Conservation (phyloP, 139 green algal genomes). For the Coelastrella sp. region DNA sequence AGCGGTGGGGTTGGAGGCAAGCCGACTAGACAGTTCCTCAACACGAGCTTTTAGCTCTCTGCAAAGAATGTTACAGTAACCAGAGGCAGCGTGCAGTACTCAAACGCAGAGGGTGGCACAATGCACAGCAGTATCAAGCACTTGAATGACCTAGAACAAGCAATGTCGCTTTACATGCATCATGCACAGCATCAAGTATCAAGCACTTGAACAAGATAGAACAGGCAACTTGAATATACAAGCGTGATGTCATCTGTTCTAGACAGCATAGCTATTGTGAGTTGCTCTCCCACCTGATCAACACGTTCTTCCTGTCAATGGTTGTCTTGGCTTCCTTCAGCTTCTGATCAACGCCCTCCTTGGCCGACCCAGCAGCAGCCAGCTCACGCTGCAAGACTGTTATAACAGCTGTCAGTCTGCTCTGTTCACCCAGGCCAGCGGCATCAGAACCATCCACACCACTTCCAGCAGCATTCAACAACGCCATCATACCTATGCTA, state of each 20-base stretch:
- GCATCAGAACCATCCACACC: not conserved
- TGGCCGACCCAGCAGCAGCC: conserved; percentile 46
- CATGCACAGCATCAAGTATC: too few relatives aligned
- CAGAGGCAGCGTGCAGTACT: not conserved
- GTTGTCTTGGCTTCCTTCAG: conserved; percentile 52
- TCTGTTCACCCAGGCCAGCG: not conserved
- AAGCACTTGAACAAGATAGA: too few relatives aligned
- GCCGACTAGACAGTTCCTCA: conserved; percentile 49
- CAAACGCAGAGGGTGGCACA: too few relatives aligned
- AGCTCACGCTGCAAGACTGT: conserved; percentile 33
- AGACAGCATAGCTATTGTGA: too few relatives aligned
- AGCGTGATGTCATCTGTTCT: too few relatives aligned
- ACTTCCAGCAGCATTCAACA: not conserved
- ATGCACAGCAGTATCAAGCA: too few relatives aligned
- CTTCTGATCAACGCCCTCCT: conserved; percentile 49
- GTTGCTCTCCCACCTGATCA: conserved; percentile 61
- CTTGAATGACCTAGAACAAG: too few relatives aligned
- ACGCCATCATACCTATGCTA: not conserved
- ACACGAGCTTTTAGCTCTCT: conserved; percentile 51
- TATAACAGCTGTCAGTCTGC: conserved; percentile 18
- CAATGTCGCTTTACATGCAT: too few relatives aligned
- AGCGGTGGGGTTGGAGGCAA: not conserved
- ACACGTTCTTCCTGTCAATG: conserved; percentile 54
- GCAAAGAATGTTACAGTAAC: not conserved
- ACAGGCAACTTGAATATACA: too few relatives aligned